Conservation (phyloP, 495 filamentous ascomycete species). For the Hypoxylon intermedium region DNA sequence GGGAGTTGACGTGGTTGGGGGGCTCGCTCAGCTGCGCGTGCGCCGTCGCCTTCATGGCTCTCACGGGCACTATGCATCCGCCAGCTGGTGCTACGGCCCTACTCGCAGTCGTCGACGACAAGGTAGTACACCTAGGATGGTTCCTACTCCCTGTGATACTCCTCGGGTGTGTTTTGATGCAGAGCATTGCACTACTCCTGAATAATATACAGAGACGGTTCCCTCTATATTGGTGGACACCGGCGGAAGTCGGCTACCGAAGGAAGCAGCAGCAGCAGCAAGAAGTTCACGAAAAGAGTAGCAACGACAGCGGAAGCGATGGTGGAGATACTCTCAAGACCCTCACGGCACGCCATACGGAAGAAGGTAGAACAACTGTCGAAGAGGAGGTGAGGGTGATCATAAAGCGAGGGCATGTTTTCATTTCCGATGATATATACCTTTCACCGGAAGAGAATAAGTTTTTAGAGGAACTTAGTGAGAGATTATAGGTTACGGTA, state of each 20-base stretch:
- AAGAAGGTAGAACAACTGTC: constrained; percentile 25
- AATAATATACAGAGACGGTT: constrained; percentile 81
- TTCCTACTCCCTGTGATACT: constrained; percentile 71
- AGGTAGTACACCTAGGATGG: constrained; percentile 71
- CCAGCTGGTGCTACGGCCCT: constrained; percentile 89
- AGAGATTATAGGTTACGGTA: constrained; percentile 34
- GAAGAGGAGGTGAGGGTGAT: constrained; percentile 37
- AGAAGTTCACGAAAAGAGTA: constrained; percentile 2
- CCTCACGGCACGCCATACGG: constrained; percentile 8
- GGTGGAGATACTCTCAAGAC: constrained; percentile 22
- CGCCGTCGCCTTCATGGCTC: constrained; percentile 73
- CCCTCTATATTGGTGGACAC: constrained; percentile 81
- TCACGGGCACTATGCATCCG: constrained; percentile 83
- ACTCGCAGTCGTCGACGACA: constrained; percentile 70
- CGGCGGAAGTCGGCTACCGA: constrained; percentile 47
- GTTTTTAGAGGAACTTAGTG: constrained; percentile 50
- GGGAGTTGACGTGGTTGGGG: constrained; percentile 67
- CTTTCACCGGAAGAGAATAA: constrained; percentile 50
- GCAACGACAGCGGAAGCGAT: constrained; percentile 18
- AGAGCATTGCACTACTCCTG: constrained; percentile 67
- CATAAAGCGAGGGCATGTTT: constrained; percentile 42
- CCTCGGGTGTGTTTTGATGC: constrained; percentile 70
- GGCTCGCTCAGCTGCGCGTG: constrained; percentile 73
- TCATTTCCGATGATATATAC: constrained; percentile 46
- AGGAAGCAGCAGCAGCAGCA: constrained; percentile 7